These are phyloP conservation scores for Gaertneriomyces sp. DNA, from an alignment of 192 early-diverging fungal genomes.

Conservation along the genomic window DNA sequence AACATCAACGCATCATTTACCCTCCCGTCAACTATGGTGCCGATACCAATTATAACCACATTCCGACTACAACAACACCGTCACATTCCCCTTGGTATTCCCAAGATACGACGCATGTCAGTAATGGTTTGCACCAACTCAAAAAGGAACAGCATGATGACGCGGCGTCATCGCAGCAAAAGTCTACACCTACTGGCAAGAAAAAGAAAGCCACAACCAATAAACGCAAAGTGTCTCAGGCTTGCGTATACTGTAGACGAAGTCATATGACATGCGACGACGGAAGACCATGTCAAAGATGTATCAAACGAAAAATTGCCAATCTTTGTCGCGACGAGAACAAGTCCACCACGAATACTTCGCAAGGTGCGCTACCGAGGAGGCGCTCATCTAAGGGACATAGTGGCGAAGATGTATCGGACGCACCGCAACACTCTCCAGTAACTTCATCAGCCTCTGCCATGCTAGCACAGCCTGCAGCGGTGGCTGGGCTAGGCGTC, in stretches of 20 bases:
- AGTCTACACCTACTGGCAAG: neutral
- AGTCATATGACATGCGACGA: conserved; percentile 94
- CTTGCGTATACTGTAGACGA: conserved; percentile 91
- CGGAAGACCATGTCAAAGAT: conserved; percentile 90
- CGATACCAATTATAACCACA: neutral
- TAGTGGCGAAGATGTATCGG: neutral
- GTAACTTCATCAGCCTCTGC: neutral
- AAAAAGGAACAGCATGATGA: no score
- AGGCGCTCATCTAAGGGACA: neutral
- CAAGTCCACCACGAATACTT: conserved; percentile 10
- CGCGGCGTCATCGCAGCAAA: no score
- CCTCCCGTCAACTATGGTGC: neutral
- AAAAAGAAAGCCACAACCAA: neutral
- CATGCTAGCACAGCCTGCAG: no score
- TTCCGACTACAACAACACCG: no score
- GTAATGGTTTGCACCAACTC: no score
- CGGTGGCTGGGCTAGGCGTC: neutral
- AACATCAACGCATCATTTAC: neutral
- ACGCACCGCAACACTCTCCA: neutral
- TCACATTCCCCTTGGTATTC: no score
- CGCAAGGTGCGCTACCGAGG: neutral
- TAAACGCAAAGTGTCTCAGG: conserved; percentile 51
- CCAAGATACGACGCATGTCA: no score
- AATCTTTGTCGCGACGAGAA: conserved; percentile 89
- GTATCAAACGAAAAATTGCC: conserved; percentile 92